Evolutionary conservation across 2,329 filamentous ascomycete species (phyloP).

Genomic region (Microcyclosporella mali): DNA sequence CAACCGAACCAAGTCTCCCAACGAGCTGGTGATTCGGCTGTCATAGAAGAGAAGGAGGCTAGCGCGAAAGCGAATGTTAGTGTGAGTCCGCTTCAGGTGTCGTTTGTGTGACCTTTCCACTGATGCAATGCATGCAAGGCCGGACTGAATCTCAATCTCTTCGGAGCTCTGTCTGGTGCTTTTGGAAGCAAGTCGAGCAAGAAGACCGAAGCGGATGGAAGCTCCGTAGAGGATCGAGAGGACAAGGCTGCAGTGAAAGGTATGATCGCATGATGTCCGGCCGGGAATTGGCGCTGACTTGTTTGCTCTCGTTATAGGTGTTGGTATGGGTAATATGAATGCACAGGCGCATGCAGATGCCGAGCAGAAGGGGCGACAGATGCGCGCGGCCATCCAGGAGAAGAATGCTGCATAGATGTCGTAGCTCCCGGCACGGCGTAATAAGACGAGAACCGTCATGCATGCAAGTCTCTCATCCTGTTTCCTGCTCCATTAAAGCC

Average conservation of each 20-base stretch:
- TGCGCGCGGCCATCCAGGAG: conserved; percentile 18
- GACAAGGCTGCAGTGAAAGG: conserved; percentile 27
- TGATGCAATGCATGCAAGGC: conserved; percentile 20
- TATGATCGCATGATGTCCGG: conserved; percentile 7
- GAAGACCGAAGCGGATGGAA: conserved; percentile 26
- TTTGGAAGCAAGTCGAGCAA: conserved; percentile 32
- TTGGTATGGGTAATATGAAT: conserved; percentile 24
- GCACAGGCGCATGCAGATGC: conserved; percentile 22
- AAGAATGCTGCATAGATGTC: conserved; percentile 3
- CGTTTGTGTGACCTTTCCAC: neutral
- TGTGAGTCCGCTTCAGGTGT: conserved; percentile 18
- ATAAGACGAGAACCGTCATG: too few species aligned
- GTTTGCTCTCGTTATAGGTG: conserved; percentile 18
- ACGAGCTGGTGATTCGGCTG: conserved; percentile 7
- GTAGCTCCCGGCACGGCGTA: too few species aligned
- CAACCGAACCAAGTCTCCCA: conserved; percentile 13
- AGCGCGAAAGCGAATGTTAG: conserved; percentile 31
- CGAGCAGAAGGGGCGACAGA: conserved; percentile 23
- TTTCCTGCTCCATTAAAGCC: conserved; percentile 32
- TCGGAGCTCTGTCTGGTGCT: conserved; percentile 31
- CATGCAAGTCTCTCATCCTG: conserved; percentile 21
- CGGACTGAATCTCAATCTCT: conserved; percentile 34
- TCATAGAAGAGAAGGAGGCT: conserved; percentile 27
- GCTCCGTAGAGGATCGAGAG: conserved; percentile 27
- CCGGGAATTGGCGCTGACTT: neutral